Base-by-base conservation (phyloP, 2,329 filamentous ascomycete species). In the Beauveria medogensis region DNA sequence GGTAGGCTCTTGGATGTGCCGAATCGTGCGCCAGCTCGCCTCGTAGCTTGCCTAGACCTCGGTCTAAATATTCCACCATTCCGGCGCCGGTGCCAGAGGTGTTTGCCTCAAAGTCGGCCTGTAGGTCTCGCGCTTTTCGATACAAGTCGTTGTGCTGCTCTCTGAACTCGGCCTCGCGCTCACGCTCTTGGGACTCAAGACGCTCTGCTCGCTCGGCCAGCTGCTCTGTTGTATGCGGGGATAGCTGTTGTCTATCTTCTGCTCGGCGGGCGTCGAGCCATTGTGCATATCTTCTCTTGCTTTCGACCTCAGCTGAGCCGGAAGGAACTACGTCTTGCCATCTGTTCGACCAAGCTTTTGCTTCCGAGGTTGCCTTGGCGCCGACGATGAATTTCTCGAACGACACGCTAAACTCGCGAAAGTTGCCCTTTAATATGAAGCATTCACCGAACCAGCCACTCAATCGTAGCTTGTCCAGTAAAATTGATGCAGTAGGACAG, bases 371-470 rank as follows among this genome's bases (percentile, higher is more conserved):
- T 67, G 74, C 79, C 63, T 72, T 78, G 34, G 70, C 66, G 5
- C 75, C 77, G 22, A 72, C 73, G 62, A 83, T 80, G 63, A 81
- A 78, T 62, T 77, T 78, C 62, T 77, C 76, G 63, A 82, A 84
- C 0, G 79, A 80, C 28, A 74, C 72, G 18, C 79, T 80, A 63
- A 84, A 84, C 63, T 84, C 81, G 52, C 76, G 75, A 66, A 80
- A 84, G 58, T 82, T 79, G 0, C 82, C 81, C 65, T 83, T 83
- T 40, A 84, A 73, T 8, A 84, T 72, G 65, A 83, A 83, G 62
- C 75, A 79, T 46, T 77, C 75, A 2, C 82, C 82, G 0, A 65
- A 63, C 82, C 82, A 84, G 24, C 77, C 78, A 64, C 75, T 74
- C 18, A 68, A 67, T 55, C 71, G 75, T 57, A 84, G 73, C 62